These are phyloP conservation scores for Metarhizium brunneum DNA, from an alignment of 2,329 filamentous ascomycete genomes.

Conservation along the genomic window DNA sequence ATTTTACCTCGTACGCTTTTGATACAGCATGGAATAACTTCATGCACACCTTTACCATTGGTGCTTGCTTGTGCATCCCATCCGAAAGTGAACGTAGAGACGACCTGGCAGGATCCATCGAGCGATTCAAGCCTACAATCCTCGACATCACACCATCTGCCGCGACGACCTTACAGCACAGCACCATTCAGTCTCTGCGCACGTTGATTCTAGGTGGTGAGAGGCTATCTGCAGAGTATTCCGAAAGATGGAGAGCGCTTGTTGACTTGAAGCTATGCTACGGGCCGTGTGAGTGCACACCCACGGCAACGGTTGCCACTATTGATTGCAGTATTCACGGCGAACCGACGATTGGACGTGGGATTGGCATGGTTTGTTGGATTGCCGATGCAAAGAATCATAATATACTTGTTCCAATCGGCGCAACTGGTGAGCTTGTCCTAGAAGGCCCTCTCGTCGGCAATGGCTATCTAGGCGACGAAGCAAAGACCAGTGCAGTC, in stretches of 20 bases:
- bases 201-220: constrained; percentile 3
- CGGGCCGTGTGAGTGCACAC: constrained; percentile 13
- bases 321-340: background rate
- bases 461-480: constrained; percentile 37
- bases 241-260: background rate
- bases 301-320: background rate
- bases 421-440: constrained; percentile 23
- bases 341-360: constrained; percentile 3
- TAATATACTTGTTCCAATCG: constrained; percentile 15
- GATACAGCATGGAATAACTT: constrained; percentile 4
- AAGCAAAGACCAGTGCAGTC: constrained; percentile 30
- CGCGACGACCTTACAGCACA: background rate
- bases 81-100: constrained; percentile 9
- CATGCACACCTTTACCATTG: constrained; percentile 4
- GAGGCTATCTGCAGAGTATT: background rate
- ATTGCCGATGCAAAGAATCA: constrained; percentile 17
- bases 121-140: constrained; percentile 2
- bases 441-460: constrained; percentile 36
- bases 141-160: constrained; percentile 4
- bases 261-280: constrained; percentile 7
- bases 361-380: constrained; percentile 13
- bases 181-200: constrained; percentile 1
- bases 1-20: constrained; percentile 7
- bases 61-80: constrained; percentile 10
- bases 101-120: constrained; percentile 4